Percentiles rank a stretch among this genome's conserved stretches.
Conservation (phyloP, 176 grass and related monocot genomes). For the Chloris gayana region DNA sequence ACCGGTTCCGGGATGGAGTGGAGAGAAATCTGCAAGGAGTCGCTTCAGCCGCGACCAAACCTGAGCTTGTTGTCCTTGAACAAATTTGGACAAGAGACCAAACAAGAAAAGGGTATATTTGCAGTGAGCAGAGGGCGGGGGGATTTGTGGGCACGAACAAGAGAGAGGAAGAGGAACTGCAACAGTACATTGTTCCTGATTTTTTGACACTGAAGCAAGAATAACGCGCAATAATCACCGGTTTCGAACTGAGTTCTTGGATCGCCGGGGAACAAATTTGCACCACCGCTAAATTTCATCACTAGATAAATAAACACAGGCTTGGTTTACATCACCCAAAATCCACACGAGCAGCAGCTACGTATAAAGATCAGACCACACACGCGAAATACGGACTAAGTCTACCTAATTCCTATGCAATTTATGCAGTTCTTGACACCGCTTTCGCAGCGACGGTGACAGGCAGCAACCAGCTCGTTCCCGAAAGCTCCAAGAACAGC, state of each 20-base stretch:
- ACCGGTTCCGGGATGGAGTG: no score
- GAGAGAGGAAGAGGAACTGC: neutral
- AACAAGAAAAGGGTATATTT: neutral
- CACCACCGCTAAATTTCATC: conserved; percentile 15
- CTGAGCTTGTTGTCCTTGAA: neutral
- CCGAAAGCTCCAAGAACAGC: no score
- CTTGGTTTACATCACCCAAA: conserved; percentile 35
- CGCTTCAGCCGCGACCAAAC: no score
- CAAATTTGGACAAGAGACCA: neutral
- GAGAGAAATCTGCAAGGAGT: no score
- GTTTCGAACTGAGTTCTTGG: neutral
- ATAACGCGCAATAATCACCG: neutral
- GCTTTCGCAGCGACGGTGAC: neutral
- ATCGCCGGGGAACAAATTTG: neutral
- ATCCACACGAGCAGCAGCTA: conserved; percentile 19
- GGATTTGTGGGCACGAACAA: neutral
- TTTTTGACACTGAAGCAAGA: neutral
- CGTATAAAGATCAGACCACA: no score
- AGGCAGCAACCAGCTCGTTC: no score
- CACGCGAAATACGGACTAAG: neutral
- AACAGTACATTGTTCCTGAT: neutral
- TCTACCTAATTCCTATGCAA: conserved; percentile 22
- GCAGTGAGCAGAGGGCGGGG: neutral
- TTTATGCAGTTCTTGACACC: conserved; percentile 3
- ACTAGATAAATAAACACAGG: conserved; percentile 18